Evolutionary conservation across 371 early-diverging fungal species (phyloP).

Genomic region (Parasitella parasitica): DNA sequence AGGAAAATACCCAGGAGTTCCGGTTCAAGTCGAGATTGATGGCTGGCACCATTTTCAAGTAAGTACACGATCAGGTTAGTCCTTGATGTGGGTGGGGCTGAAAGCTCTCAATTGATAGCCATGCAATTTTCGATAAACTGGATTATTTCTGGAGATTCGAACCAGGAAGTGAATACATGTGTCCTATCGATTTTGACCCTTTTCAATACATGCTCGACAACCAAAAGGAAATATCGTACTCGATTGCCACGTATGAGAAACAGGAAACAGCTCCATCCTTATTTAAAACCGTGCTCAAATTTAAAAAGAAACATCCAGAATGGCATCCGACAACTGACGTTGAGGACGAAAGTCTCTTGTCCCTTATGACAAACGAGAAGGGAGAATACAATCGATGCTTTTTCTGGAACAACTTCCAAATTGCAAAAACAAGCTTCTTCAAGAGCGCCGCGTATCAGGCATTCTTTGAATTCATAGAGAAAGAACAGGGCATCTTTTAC

Average conservation of each 20-base stretch:
- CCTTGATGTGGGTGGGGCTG: neutral
- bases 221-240: conserved; percentile 71
- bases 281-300: conserved; percentile 57
- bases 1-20: conserved; percentile 8
- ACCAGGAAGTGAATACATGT: conserved; percentile 76
- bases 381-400: conserved; percentile 68
- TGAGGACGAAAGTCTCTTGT: conserved; percentile 20
- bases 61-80: neutral
- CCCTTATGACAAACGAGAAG: conserved; percentile 29
- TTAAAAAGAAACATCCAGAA: conserved; percentile 50
- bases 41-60: conserved; percentile 22
- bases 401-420: conserved; percentile 84
- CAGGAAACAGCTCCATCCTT: conserved; percentile 74
- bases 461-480: conserved; percentile 83
- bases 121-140: neutral
- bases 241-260: conserved; percentile 67
- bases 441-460: conserved; percentile 61
- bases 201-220: conserved; percentile 73
- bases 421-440: conserved; percentile 35
- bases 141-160: conserved; percentile 91
- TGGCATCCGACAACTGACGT: conserved; percentile 1
- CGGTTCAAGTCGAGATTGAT: conserved; percentile 18
- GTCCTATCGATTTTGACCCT: conserved; percentile 86
- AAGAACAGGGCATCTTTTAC: conserved; percentile 86
- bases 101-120: neutral